A percentile compares a stretch with the other conserved stretches of the same genome.
Evolutionary conservation across 2,329 filamentous ascomycete species (phyloP).

Genomic region (Fusarium nurragi): DNA sequence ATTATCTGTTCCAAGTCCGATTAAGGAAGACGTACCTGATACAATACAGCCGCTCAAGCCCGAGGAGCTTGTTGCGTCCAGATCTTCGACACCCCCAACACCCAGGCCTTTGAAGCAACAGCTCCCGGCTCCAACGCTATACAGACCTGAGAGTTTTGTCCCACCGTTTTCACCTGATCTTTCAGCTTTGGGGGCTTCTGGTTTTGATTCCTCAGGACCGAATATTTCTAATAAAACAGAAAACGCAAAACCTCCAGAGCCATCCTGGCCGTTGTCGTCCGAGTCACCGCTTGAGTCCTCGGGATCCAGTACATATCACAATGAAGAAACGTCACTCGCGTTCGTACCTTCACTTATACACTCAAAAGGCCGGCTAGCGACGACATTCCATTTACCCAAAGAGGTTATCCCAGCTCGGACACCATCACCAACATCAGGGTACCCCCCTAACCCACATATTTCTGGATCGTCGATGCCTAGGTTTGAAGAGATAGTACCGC

Average conservation of each 20-base stretch:
- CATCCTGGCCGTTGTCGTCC: constrained; percentile 24
- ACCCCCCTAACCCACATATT: constrained; percentile 2
- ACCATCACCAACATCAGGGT: constrained; percentile 19
- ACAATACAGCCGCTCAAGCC: constrained; percentile 10
- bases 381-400: constrained; percentile 8
- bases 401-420: constrained; percentile 13
- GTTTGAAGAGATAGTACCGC: constrained; percentile 15
- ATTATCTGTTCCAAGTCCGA: not conserved
- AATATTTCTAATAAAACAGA: not conserved
- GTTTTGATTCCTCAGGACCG: not conserved
- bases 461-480: constrained; percentile 6
- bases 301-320: constrained; percentile 21
- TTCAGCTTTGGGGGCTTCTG: not conserved
- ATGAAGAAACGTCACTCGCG: constrained; percentile 11
- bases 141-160: constrained; percentile 15
- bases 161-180: constrained; percentile 16
- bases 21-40: constrained; percentile 17
- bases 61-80: constrained; percentile 13
- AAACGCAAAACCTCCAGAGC: not conserved
- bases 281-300: constrained; percentile 20
- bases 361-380: not conserved
- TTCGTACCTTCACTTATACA: not conserved
- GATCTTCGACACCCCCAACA: constrained; percentile 17
- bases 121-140: constrained; percentile 7
- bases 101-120: constrained; percentile 9